These are phyloP conservation scores for Ploettnerulaceae sp. DNA, from an alignment of 2,329 filamentous ascomycete species.

Conservation along the genomic window DNA sequence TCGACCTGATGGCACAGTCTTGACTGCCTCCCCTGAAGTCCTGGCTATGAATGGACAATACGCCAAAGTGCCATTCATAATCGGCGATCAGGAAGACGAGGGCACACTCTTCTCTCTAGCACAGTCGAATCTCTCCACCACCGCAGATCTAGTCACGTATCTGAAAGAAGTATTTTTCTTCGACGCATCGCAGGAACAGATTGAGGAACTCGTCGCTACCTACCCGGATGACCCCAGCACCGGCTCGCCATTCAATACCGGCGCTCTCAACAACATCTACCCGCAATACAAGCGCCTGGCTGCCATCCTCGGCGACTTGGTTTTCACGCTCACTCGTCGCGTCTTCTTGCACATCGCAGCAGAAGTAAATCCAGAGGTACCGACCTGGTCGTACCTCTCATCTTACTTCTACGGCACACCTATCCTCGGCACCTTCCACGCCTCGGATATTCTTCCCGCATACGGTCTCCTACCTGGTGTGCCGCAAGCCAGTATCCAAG, in stretches of 20 bases:
- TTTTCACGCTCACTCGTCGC: conserved; percentile 68
- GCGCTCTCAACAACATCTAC: conserved; percentile 64
- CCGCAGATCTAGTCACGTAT: conserved; percentile 55
- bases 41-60: conserved; percentile 50
- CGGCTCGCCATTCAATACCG: conserved; percentile 70
- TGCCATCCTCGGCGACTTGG: conserved; percentile 69
- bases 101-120: conserved; percentile 70
- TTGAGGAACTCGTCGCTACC: conserved; percentile 53
- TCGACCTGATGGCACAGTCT: conserved; percentile 61
- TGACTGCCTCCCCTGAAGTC: conserved; percentile 59
- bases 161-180: conserved; percentile 56
- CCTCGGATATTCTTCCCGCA: conserved; percentile 58
- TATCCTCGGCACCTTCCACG: conserved; percentile 72
- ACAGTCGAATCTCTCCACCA: conserved; percentile 62
- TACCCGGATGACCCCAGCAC: conserved; percentile 48
- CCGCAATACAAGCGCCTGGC: conserved; percentile 73
- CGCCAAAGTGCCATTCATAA: conserved; percentile 57
- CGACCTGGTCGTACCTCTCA: conserved; percentile 69
- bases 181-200: conserved; percentile 44
- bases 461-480: conserved; percentile 37
- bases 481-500: conserved; percentile 55
- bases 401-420: conserved; percentile 69
- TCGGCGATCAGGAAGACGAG: conserved; percentile 77
- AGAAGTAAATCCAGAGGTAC: conserved; percentile 50
- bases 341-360: conserved; percentile 50